Evolutionary conservation across 768 basidiomycete genomes (phyloP), one percentile per base, ranked within the genome.

Genomic region (Pleurotus citrinopileatus): DNA sequence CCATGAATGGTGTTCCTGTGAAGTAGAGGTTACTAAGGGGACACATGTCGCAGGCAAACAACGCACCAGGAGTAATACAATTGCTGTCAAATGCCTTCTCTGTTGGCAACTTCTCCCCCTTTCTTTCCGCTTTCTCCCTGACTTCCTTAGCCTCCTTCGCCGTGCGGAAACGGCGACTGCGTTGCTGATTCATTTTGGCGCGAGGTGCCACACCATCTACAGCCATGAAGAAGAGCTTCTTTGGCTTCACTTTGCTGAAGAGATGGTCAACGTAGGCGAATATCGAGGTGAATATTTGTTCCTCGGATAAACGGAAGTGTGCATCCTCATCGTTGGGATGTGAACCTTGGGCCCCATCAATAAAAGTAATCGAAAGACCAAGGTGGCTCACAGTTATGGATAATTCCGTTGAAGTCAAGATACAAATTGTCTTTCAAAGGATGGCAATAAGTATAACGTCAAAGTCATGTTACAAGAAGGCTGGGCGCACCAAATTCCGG

Each of bases 171-270:
- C 95, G 84, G 34, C 96, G 78, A 66, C 89, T 87, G 17, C 96
- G 86, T 66, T 98, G 96, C 70, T 98, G 96, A 67, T 99, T 99
- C 96, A 98, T 97, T 80, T 99, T 98, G 28, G 96, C 96, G 42
- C 96, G 77, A 3, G 96, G 96, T 0, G 96, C 96, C 12, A 98
- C 95, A 44, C 96, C 96, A 67, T 98, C 97, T 42, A 99, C 88
- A 22, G 96, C 97, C 90, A 99, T 96, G 71, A 97, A 98, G 70
- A 98, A 98, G 10, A 97, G 75, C 66, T 98, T 97, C 78, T 92
- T 89, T 0, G 97, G 97, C 68, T 95, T 98, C 58, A 99, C 98
- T 74, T 95, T 98, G 26, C 87, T 83, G 70, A 99, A 99, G 5
- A 99, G 78, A 64, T 93, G 90, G 73, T 98, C 94, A 56, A 98